Base-by-base conservation (phyloP, 495 filamentous ascomycete species). In the Aspergillus asperescens region DNA sequence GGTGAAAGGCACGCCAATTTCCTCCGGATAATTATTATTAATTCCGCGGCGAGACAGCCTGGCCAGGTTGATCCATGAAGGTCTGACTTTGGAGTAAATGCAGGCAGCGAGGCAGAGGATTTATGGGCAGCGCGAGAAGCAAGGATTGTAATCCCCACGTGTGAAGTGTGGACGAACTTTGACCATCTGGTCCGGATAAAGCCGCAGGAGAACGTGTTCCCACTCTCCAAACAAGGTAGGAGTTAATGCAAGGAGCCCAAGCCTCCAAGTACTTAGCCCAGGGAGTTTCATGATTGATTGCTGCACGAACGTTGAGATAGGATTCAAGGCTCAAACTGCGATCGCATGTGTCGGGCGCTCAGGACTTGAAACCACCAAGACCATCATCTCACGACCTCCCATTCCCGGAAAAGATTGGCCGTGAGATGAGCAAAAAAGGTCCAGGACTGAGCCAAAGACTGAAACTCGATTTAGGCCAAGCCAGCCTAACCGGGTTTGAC, bases 291-390 rank as follows among this genome's bases (percentile, higher is more conserved):
- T 35, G 8, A n/a, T 44, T 16, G 34, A 47, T 55, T 29, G 24
- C 32, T 56, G 48, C 48, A 56, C 35, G 48, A 52, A 46, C 54
- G 34, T 56, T 51, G 31, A 48, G 40, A 46, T 46, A 27, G 47
- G 48, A 23, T n/a, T n/a, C n/a, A n/a, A n/a, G n/a, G n/a, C n/a
- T n/a, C n/a, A n/a, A n/a, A n/a, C n/a, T n/a, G n/a, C n/a, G n/a
- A n/a, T n/a, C n/a, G n/a, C n/a, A 23, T 16, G 19, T n/a, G 10
- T 8, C 24, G 24, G 37, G 18, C n/a, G n/a, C n/a, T n/a, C n/a
- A n/a, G n/a, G n/a, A n/a, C n/a, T n/a, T n/a, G n/a, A n/a, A n/a
- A n/a, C n/a, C n/a, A n/a, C n/a, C n/a, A n/a, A n/a, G n/a, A n/a
- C n/a, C n/a, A n/a, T n/a, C n/a, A n/a, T n/a, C n/a, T n/a, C n/a